Evolutionary conservation across 495 filamentous ascomycete species (phyloP), one percentile per base, ranked within the genome.

Genomic region (Penicillium dipodomyicola): DNA sequence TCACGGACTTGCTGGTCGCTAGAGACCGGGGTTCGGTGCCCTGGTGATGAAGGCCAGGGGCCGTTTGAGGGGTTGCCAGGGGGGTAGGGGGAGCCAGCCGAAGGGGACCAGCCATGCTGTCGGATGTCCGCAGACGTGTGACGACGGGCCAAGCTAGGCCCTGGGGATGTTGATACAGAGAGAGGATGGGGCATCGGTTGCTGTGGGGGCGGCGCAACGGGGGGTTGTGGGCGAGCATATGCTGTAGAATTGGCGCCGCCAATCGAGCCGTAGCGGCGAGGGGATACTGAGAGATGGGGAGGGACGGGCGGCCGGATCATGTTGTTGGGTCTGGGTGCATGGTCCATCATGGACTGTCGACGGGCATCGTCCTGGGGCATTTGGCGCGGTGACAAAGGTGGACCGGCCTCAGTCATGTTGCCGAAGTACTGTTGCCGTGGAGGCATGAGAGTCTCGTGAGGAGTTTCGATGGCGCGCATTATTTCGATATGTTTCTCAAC

Each of bases 71-170:
- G 42, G 40, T 66, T 67, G 27, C 61, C 59, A 4, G 64, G 63
- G 10, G 70, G 67, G 56, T 90, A 91, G 12, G 92, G 90, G 4
- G 91, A 91, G 25, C 80, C 79, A 42, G 77, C 81, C 30, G 72
- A 67, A 15, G 84, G 80, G 61, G 88, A 85, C 94, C 94, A 97
- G 49, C 90, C 90, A 61, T 89, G 88, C 40, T 89, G 84, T 29
- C 94, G 89, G 61, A 98, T 97, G 63, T 98, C 94, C 52, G 94
- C 94, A 46, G 93, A 94, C 2, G 94, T 98, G 71, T 98, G 94
- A 42, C 94, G 85, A 20, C 94, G 86, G 30, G 86, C 81, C 33
- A 97, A 77, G 63, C 86, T 88, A 49, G 84, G 75, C 0, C 77
- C 82, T 11, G 89, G 87, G 23, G 90, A 89, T 25, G 91, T 87